These are phyloP conservation scores for Decorospora gaudefroyi DNA, from an alignment of 2,329 filamentous ascomycete genomes.

Conservation along the genomic window DNA sequence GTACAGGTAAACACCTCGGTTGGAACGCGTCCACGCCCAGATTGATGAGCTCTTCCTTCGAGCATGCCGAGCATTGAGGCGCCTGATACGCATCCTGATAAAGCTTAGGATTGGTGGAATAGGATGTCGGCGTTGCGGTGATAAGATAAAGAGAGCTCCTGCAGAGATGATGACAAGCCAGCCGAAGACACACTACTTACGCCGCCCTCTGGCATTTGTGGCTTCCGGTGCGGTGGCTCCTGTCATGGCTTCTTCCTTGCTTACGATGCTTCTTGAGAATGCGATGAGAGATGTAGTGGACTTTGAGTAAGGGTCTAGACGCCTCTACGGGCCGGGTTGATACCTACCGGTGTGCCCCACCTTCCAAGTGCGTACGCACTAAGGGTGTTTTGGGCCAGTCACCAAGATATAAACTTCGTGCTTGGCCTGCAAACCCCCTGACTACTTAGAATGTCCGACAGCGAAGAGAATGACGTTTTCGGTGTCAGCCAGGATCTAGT, in stretches of 20 bases:
- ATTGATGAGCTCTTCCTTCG: slow-evolving; percentile 11
- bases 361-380: slow-evolving; percentile 4
- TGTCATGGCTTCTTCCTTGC: no score
- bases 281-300: slow-evolving; percentile 1
- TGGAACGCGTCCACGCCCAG: slow-evolving; percentile 7
- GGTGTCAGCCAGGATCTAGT: slow-evolving; percentile 61
- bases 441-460: slow-evolving; percentile 31
- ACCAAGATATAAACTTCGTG: slow-evolving; percentile 8
- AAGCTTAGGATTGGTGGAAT: slow-evolving; percentile 15
- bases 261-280: no score
- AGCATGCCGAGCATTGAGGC: slow-evolving; percentile 27
- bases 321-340: background rate
- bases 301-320: background rate
- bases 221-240: no score
- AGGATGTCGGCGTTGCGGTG: background rate
- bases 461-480: slow-evolving; percentile 42
- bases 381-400: slow-evolving; percentile 9
- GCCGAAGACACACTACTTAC: no score
- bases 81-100: slow-evolving; percentile 24
- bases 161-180: background rate
- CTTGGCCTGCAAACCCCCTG: background rate
- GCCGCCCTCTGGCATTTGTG: no score
- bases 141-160: slow-evolving; percentile 9
- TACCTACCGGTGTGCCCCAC: no score
- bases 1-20: slow-evolving; percentile 16